These are phyloP conservation scores for Trichoderma gamsii DNA, from an alignment of 495 filamentous ascomycete genomes.

Conservation along the genomic window DNA sequence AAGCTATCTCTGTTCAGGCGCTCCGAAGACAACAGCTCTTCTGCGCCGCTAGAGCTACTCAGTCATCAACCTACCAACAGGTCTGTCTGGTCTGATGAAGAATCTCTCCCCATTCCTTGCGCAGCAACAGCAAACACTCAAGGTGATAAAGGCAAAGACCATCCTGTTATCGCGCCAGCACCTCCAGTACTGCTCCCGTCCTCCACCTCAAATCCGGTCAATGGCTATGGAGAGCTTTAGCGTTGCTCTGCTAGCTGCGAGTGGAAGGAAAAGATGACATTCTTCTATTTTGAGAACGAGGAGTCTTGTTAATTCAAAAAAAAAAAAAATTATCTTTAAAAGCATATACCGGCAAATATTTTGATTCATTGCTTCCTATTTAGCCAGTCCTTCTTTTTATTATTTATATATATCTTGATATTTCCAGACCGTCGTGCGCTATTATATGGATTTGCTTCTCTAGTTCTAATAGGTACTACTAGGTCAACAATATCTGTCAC, in stretches of 20 bases:
- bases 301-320: not conserved
- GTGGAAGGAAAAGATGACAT: not conserved
- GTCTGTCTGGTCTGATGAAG: slow-evolving; percentile 8
- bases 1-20: not conserved
- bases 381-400: no score
- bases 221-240: not conserved
- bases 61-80: not conserved
- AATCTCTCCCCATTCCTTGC: not conserved
- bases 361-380: no score
- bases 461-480: no score
- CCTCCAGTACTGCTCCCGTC: not conserved
- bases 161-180: not conserved
- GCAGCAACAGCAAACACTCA: not conserved
- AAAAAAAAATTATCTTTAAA: not conserved
- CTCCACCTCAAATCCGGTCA: not conserved
- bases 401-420: no score
- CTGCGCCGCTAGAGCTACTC: not conserved
- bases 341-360: no score
- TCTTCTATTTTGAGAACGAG: not conserved
- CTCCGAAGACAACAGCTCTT: not conserved
- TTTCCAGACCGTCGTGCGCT: no score
- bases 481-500: no score
- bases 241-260: not conserved
- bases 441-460: no score
- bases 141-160: not conserved